Evolutionary conservation across 177 flowering plant species (phyloP).

Genomic region (Tripterygium wilfordii): DNA sequence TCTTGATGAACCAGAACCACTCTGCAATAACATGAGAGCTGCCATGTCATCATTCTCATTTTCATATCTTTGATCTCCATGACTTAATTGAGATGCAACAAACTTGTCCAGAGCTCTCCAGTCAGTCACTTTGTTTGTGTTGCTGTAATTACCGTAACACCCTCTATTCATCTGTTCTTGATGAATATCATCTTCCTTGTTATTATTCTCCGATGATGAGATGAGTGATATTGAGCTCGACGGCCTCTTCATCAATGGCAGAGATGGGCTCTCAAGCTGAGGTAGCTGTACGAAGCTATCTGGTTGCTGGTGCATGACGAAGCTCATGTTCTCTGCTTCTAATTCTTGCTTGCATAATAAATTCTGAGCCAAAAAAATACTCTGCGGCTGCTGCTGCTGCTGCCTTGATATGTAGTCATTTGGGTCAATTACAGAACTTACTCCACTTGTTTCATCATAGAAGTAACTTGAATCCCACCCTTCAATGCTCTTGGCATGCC

Average conservation of each 20-base stretch:
- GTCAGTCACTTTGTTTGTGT: conserved; percentile 55
- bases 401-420: conserved; percentile 40
- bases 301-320: conserved; percentile 35
- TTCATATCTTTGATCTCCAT: conserved; percentile 34
- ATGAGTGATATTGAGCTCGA: conserved; percentile 39
- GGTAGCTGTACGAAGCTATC: conserved; percentile 67
- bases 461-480: conserved; percentile 69
- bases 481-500: conserved; percentile 45
- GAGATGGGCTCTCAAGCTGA: conserved; percentile 75
- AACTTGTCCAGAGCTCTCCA: conserved; percentile 94
- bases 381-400: no score
- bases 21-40: conserved; percentile 49
- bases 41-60: conserved; percentile 34
- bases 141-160: conserved; percentile 5
- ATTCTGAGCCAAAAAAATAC: conserved; percentile 22
- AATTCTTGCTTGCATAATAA: conserved; percentile 69
- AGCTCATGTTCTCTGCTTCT: conserved; percentile 37
- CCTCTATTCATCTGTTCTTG: conserved; percentile 14
- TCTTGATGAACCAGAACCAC: no score
- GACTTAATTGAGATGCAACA: conserved; percentile 91
- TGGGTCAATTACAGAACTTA: conserved; percentile 52
- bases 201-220: conserved; percentile 25
- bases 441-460: conserved; percentile 56
- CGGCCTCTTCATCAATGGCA: conserved; percentile 54
- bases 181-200: conserved; percentile 14